Conservation (phyloP, 1,139 yeast genomes). For the Debaryomyces udenii region DNA sequence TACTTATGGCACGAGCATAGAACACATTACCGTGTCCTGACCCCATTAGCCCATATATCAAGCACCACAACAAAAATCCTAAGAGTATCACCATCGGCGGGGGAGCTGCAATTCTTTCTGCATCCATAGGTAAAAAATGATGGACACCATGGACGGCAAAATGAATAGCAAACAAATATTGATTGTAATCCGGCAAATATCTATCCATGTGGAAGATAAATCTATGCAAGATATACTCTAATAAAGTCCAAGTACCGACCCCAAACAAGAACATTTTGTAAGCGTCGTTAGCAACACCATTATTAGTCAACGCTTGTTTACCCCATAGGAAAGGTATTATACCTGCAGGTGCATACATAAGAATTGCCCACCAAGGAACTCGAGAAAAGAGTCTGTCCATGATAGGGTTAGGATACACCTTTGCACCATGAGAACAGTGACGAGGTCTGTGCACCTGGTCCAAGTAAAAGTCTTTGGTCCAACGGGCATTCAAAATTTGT, state of each 20-base stretch:
- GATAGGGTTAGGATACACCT: neutral
- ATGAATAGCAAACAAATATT: no score
- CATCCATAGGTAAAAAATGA: no score
- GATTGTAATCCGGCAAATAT: no score
- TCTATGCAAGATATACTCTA: constrained; percentile 2
- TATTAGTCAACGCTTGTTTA: neutral
- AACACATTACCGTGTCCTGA: no score
- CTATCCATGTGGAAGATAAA: constrained; percentile 3
- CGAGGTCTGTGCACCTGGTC: constrained; percentile 5
- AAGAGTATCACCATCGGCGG: no score
- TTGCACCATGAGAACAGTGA: constrained; percentile 1
- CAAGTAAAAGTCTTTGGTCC: constrained; percentile 4
- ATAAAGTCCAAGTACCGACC: neutral
- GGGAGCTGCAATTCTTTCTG: no score
- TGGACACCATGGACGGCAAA: no score
- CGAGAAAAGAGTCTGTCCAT: neutral
- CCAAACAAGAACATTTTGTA: neutral
- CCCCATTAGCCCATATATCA: no score
- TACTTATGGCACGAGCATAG: no score
- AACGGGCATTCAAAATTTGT: neutral
- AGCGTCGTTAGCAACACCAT: neutral
- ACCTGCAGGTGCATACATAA: neutral
- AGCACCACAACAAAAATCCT: no score
- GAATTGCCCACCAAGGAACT: constrained; percentile 5
- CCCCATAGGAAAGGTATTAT: neutral